Base-by-base conservation (phyloP, 768 basidiomycete species). In the Boletellus sp. region DNA sequence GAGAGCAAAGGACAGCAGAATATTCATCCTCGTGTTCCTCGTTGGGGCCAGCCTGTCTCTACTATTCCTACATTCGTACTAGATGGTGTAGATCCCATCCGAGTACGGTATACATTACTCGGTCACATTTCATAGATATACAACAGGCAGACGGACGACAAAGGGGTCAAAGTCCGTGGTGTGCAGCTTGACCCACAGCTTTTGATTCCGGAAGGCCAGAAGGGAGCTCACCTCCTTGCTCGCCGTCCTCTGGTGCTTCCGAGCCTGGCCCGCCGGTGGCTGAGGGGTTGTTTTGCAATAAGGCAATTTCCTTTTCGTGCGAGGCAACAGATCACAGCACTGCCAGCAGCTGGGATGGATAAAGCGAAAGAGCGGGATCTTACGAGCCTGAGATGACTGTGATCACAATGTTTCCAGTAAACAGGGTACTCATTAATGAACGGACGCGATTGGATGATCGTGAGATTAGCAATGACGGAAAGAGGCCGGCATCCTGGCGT, bases 11-110 rank as follows among this genome's bases (percentile, higher is more conserved):
- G 94, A 96, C 59, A 81, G 90, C 35, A 77, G 96, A 67, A 72
- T 94, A 56, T 98, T 91, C 72, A 80, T 99, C 56, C 72, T 99
- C 35, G 72, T 96, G 19, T 97, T 99, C 70, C 78, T 99, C 48
- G 74, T 98, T 35, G 92, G 94, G 16, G 93, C 95, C 8, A 92
- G 88, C 67, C 68, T 96, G 57, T 92, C 91, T 42, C 67, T 99
- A 55, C 74, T 99, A 39, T 99, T 97, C 78, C 70, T 98, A 58
- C 94, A 98, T 68, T 85, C 87, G 70, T 97, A 96, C 70, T 90
- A 72, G 72, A 56, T n/a, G 26, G 24, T 28, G 23, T 54, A 40
- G 42, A 53, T 35, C 16, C 17, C 39, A 6, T 52, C 33, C 31
- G 37, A 43, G 31, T 31, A 50, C 34, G 42, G 36, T 32, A 45